phyloP scores from a whole-genome alignment of 768 basidiomycete species.

The Amanita pallidorosea region DNA sequence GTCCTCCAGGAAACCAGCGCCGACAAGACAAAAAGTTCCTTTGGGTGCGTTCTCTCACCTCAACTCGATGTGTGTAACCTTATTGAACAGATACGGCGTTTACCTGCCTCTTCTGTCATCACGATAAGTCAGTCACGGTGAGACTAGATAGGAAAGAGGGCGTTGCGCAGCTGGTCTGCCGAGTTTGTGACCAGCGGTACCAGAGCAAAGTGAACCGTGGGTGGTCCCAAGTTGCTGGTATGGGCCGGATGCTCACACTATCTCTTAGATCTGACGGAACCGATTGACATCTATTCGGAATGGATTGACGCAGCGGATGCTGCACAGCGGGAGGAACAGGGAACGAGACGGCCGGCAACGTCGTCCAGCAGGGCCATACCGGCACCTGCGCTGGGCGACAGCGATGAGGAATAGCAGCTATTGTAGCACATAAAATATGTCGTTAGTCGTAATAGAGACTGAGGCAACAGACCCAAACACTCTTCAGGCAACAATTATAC shows the following conservation, averaged over 20 bases:
- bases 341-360: slow-evolving; percentile 41
- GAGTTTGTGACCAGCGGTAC: slow-evolving; percentile 79
- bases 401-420: slow-evolving; percentile 30
- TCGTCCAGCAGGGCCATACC: slow-evolving; percentile 48
- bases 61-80: background rate
- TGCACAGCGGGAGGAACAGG: slow-evolving; percentile 54
- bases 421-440: background rate
- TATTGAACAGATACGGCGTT: slow-evolving; percentile 58
- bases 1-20: slow-evolving; percentile 71
- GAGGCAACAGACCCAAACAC: slow-evolving; percentile 19
- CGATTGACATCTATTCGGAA: slow-evolving; percentile 84
- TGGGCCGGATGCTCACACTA: slow-evolving; percentile 6
- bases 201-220: slow-evolving; percentile 82
- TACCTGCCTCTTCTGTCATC: slow-evolving; percentile 83
- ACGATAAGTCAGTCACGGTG: slow-evolving; percentile 82
- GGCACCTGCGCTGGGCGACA: slow-evolving; percentile 31
- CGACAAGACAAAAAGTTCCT: slow-evolving; percentile 55
- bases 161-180: slow-evolving; percentile 68
- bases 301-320: slow-evolving; percentile 89
- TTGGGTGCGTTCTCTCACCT: slow-evolving; percentile 41
- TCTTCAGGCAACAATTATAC: slow-evolving; percentile 1
- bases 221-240: slow-evolving; percentile 7
- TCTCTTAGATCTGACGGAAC: slow-evolving; percentile 66
- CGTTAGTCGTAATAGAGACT: slow-evolving; percentile 5
- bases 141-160: slow-evolving; percentile 81